Conservation (phyloP, 1,139 yeast genomes). For the Scheffersomyces parashehatae region DNA sequence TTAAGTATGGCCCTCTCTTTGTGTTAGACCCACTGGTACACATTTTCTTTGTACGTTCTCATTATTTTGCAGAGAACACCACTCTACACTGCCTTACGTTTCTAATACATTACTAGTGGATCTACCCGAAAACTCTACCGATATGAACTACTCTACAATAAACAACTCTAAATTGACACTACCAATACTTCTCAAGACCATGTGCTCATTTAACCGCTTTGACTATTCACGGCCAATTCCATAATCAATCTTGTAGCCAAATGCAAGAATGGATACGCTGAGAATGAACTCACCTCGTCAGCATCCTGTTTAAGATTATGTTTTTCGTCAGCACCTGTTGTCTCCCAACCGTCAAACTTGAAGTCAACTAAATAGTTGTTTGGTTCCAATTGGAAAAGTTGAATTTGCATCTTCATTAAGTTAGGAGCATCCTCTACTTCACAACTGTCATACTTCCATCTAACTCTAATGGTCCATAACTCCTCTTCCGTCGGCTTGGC, state of each 20-base stretch:
- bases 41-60: too few species aligned
- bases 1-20: too few species aligned
- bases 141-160: too few species aligned
- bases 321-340: slow-evolving; percentile 19
- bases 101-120: too few species aligned
- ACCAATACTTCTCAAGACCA: background rate
- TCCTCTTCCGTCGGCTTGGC: slow-evolving; percentile 91
- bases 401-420: slow-evolving; percentile 96
- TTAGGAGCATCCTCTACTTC: slow-evolving; percentile 54
- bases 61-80: too few species aligned
- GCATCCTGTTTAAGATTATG: slow-evolving; percentile 37
- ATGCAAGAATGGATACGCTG: slow-evolving; percentile 94
- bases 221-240: slow-evolving; percentile 93
- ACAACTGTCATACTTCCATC: slow-evolving; percentile 80
- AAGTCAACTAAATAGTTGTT: slow-evolving; percentile 95
- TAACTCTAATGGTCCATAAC: slow-evolving; percentile 94
- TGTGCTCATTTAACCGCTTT: slow-evolving; percentile 25
- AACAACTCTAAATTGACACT: too few species aligned
- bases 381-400: slow-evolving; percentile 91
- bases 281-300: slow-evolving; percentile 79
- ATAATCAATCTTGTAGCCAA: slow-evolving; percentile 88
- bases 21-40: too few species aligned
- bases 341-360: slow-evolving; percentile 97
- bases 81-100: too few species aligned
- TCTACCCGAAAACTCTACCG: too few species aligned